phyloP scores from a whole-genome alignment of 2,329 filamentous ascomycete species.

The Colletotrichum brevisporum region DNA sequence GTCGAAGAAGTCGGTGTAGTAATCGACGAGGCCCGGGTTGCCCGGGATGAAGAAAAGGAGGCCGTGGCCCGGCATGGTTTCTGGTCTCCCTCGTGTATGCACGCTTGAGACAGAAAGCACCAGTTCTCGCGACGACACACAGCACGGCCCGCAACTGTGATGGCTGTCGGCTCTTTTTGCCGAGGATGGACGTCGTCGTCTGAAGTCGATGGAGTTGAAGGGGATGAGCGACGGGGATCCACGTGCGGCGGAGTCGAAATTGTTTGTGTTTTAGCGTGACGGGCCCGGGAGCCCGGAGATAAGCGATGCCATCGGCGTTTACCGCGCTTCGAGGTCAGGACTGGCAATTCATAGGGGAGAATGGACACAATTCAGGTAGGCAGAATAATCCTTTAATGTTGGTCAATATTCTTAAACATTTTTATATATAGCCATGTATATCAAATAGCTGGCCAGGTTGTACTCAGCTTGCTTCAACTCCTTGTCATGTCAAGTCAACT shows the following conservation, averaged over 20 bases:
- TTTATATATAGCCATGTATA: too few species aligned
- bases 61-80: conserved; percentile 46
- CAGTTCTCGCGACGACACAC: conserved; percentile 10
- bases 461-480: neutral
- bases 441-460: too few species aligned
- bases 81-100: neutral
- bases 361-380: too few species aligned
- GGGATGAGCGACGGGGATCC: conserved; percentile 6
- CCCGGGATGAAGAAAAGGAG: conserved; percentile 82
- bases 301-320: conserved; percentile 22
- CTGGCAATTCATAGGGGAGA: too few species aligned
- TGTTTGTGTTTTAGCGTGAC: conserved; percentile 11
- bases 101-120: conserved; percentile 11
- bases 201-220: conserved; percentile 20
- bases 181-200: conserved; percentile 22
- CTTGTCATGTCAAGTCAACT: neutral
- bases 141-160: conserved; percentile 32
- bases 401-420: too few species aligned
- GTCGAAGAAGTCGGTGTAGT: conserved; percentile 78
- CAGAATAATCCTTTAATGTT: too few species aligned
- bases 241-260: conserved; percentile 12
- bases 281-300: conserved; percentile 12
- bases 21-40: conserved; percentile 82
- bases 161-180: conserved; percentile 9
- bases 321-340: neutral